phyloP scores from a whole-genome alignment of 2,329 filamentous ascomycete species.

The Chlorencoelia australis region DNA sequence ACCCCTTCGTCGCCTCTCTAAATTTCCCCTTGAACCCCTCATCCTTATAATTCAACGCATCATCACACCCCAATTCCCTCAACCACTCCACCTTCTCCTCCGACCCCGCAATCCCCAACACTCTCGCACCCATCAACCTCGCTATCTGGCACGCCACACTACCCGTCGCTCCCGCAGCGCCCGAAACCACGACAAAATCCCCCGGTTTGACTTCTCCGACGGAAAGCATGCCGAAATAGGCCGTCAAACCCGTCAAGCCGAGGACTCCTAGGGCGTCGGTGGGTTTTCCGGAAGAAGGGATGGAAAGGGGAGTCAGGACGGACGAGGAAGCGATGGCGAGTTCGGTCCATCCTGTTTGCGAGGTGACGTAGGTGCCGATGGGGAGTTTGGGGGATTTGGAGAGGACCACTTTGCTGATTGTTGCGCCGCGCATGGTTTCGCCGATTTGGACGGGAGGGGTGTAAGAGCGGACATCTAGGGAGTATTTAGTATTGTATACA shows the following conservation, averaged over 20 bases:
- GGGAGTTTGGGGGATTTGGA: conserved; percentile 45
- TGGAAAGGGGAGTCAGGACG: conserved; percentile 32
- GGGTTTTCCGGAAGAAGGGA: conserved; percentile 33
- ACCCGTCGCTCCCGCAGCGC: conserved; percentile 69
- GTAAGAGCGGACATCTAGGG: conserved; percentile 44
- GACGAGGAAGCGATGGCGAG: conserved; percentile 48
- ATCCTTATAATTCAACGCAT: conserved; percentile 60
- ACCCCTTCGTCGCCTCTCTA: conserved; percentile 45
- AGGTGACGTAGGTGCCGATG: conserved; percentile 48
- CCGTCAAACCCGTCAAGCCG: conserved; percentile 62
- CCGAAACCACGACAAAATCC: conserved; percentile 68
- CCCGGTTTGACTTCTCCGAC: conserved; percentile 58
- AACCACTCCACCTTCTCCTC: conserved; percentile 60
- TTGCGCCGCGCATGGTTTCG: conserved; percentile 56
- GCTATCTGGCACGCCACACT: conserved; percentile 70
- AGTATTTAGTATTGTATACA: background rate
- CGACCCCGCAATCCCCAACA: conserved; percentile 56
- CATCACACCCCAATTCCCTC: conserved; percentile 55
- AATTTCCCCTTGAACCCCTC: conserved; percentile 50
- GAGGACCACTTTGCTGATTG: conserved; percentile 51
- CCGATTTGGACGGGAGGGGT: conserved; percentile 58
- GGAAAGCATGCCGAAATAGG: conserved; percentile 64
- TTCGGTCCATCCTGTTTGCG: conserved; percentile 54
- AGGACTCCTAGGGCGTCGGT: conserved; percentile 53
- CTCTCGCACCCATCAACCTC: conserved; percentile 54